phyloP scores from a whole-genome alignment of 768 basidiomycete species.

The Boletus coccyginus region DNA sequence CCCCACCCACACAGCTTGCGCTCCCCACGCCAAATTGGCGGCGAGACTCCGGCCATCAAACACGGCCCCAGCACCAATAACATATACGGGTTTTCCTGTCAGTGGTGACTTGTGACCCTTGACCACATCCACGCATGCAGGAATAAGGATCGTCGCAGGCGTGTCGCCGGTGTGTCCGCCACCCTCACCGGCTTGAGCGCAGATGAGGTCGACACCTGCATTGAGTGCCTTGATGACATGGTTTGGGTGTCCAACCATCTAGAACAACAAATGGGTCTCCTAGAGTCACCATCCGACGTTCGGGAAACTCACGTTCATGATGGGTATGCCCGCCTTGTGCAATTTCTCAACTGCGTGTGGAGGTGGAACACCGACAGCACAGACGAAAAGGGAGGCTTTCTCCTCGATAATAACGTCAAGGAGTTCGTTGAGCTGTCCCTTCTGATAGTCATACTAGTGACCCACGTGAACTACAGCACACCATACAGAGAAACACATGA shows the following conservation, averaged over 20 bases:
- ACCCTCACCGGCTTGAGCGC: conserved; percentile 91
- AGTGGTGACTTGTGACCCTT: conserved; percentile 75
- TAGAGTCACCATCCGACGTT: neutral
- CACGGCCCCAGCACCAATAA: conserved; percentile 90
- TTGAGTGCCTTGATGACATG: conserved; percentile 79
- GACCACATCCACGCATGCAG: conserved; percentile 83
- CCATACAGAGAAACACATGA: neutral
- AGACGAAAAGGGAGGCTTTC: conserved; percentile 85
- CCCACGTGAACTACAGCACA: neutral
- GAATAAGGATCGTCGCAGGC: conserved; percentile 83
- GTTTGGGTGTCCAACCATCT: conserved; percentile 95
- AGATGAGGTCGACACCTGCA: conserved; percentile 88
- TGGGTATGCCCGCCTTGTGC: conserved; percentile 78
- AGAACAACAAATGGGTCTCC: neutral
- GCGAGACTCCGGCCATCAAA: conserved; percentile 87
- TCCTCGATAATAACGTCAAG: conserved; percentile 93
- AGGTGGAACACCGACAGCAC: conserved; percentile 86
- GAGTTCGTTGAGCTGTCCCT: conserved; percentile 78
- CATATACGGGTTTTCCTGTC: conserved; percentile 80
- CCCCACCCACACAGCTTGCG: conserved; percentile 86
- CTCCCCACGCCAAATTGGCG: conserved; percentile 87
- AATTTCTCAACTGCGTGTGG: conserved; percentile 74
- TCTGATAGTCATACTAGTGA: conserved; percentile 79
- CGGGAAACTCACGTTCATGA: conserved; percentile 68
- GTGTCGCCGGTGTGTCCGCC: conserved; percentile 87